Evolutionary conservation across 208 protist species (phyloP), one percentile per base, ranked within the genome.

Genomic region (Trypanosoma conorhini): DNA sequence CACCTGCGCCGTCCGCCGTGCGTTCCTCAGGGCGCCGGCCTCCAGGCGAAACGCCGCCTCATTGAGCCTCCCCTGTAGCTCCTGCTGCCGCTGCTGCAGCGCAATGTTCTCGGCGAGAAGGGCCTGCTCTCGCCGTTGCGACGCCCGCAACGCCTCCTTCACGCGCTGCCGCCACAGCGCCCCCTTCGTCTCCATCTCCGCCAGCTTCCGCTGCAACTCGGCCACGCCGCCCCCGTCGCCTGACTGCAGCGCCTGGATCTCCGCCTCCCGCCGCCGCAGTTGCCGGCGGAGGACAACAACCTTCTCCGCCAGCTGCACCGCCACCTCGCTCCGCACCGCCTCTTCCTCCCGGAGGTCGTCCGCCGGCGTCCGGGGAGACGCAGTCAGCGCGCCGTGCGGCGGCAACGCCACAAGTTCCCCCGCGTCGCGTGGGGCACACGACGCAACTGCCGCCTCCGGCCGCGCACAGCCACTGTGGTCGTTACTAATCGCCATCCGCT

Each of bases 281-380:
- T 54, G 28, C 24, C 57, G 56, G 26, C 66, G 66, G 19, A 71
- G 66, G 15, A 46, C 22, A 40, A 74, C 58, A 7, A 65, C 62
- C 24, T 74, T 64, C 31, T 67, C 58, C 8, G 61, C 69, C 22
- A 74, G 59, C 35, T 74, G 69, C 26, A 62, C 55, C 15, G 69
- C 62, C 56, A 74, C 66, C 30, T 71, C 56, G 35, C 54, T 63
- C n/a, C 56, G 54, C 7, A 71, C 19, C 12, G 66, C 35, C 3
- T 48, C n/a, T 26, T 74, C 69, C 15, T 12, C 26, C 0, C 19
- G 19, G 7, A 62, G 38, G 8, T 64, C 59, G 3, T 67, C 50
- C 2, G 66, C 21, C 15, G 38, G 28, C 31, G 12, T 30, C 8
- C 24, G 51, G 22, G 62, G 10, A 40, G 31, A 52, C 70, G 52